Base-by-base conservation (phyloP, 768 basidiomycete genomes). In the Clavaria fumosa region DNA sequence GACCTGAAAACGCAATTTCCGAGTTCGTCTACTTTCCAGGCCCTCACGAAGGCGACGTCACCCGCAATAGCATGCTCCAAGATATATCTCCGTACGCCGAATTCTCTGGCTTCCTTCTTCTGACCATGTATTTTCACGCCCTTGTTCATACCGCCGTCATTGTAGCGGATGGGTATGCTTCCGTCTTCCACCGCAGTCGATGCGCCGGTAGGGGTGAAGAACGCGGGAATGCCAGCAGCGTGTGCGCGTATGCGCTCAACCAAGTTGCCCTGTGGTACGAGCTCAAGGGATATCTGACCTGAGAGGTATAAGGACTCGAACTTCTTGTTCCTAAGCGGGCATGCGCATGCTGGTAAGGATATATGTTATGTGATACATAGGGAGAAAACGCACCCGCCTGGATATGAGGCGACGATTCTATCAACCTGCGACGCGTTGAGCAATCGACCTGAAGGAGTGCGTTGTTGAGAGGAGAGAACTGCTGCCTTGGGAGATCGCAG, bases 1-100 rank as follows among this genome's bases (percentile, higher is more conserved):
- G n/a, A n/a, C 80, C 86, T 69, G 67, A 95, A 95, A 28, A 90
- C 74, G 47, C 78, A 81, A 55, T 95, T 95, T 2, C 89, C 89
- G 30, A 75, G 69, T 53, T 86, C 85, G 46, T 95, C 89, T 10
- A 74, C 90, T 55, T 89, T 91, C 86, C 86, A 91, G 3, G 85
- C 90, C 31, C 75, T 66, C 32, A 95, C 62, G 53, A 95, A 77
- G 6, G 90, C 88, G 45, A 86, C 73, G 54, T 86, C 83, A 10
- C 78, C 83, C 11, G 69, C 60, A 43, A 89, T 70, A 5, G 83
- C 75, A 10, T 77, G 70, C 55, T 95, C 89, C 56, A 93, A 59
- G 20, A 91, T 60, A 57, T 78, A 91, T 52, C 70, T 62, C 50
- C 76, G 70, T n/a, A 86, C 88, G 41, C 75, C 67, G 44, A 90